These are phyloP conservation scores for Schwanniomyces sp. DNA, from an alignment of 805 yeast species.

Conservation along the genomic window DNA sequence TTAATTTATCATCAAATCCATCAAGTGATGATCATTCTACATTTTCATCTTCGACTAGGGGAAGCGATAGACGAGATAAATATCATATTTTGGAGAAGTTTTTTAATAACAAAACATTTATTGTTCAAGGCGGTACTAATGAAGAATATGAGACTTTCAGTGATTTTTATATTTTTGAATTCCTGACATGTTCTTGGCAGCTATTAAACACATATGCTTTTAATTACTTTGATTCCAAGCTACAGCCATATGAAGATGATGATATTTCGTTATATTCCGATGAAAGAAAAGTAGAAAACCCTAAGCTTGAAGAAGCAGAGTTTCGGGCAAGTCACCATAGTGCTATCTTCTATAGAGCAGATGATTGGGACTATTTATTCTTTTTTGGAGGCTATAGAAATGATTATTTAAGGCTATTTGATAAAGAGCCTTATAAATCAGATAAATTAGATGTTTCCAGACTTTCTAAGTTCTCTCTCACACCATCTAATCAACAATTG, in stretches of 20 bases:
- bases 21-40: background rate
- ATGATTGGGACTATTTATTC: slow-evolving; percentile 33
- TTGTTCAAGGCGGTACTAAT: slow-evolving; percentile 43
- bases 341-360: slow-evolving; percentile 31
- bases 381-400: slow-evolving; percentile 41
- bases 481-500: slow-evolving; percentile 24
- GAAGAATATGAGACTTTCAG: slow-evolving; percentile 26
- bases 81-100: slow-evolving; percentile 5
- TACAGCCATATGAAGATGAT: slow-evolving; percentile 32
- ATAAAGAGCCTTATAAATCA: slow-evolving; percentile 26
- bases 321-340: slow-evolving; percentile 42
- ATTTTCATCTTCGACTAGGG: background rate
- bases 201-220: slow-evolving; percentile 30
- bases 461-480: slow-evolving; percentile 27
- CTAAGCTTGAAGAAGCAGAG: slow-evolving; percentile 38
- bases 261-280: slow-evolving; percentile 16
- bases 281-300: slow-evolving; percentile 24
- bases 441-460: slow-evolving; percentile 36
- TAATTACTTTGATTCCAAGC: slow-evolving; percentile 30
- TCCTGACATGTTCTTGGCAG: slow-evolving; percentile 35
- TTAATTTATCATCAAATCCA: background rate
- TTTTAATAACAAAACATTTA: slow-evolving; percentile 27
- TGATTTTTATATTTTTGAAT: slow-evolving; percentile 33
- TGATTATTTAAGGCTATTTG: slow-evolving; percentile 34
- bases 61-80: background rate